Percentiles rank a stretch among this genome's conserved stretches.
phyloP scores from a whole-genome alignment of 306 rosid species.

The Biancaea sappan region DNA sequence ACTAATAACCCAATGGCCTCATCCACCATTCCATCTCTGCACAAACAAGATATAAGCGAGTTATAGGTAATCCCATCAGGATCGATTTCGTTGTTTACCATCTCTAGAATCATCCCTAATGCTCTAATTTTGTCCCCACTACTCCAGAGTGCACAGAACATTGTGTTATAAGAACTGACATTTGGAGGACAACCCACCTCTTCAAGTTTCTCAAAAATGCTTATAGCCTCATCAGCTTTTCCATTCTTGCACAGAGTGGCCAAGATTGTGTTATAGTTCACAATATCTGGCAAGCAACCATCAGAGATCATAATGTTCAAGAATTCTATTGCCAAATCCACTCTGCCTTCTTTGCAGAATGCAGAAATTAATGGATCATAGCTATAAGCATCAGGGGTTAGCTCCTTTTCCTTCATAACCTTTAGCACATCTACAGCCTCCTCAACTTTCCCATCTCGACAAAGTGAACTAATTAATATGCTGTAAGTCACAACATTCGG shows the following conservation, averaged over 20 bases:
- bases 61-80: constrained; percentile 82
- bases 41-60: constrained; percentile 76
- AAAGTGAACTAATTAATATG: constrained; percentile 64
- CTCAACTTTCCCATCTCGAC: constrained; percentile 63
- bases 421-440: constrained; percentile 69
- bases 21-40: constrained; percentile 87
- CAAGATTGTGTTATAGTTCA: constrained; percentile 77
- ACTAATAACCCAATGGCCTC: constrained; percentile 78
- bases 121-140: constrained; percentile 70
- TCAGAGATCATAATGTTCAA: constrained; percentile 72
- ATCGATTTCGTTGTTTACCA: constrained; percentile 61
- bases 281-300: constrained; percentile 79
- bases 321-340: constrained; percentile 66
- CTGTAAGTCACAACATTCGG: constrained; percentile 73
- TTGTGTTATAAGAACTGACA: constrained; percentile 81
- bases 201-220: constrained; percentile 66
- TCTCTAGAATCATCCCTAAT: constrained; percentile 63
- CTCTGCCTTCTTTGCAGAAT: constrained; percentile 69
- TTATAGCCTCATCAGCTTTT: constrained; percentile 61
- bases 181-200: constrained; percentile 83
- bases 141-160: constrained; percentile 80
- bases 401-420: constrained; percentile 76
- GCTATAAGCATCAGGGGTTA: constrained; percentile 76
- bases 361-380: constrained; percentile 82
- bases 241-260: constrained; percentile 78